Conservation (phyloP, 1,284 basidiomycete species). For the Microbotryum saponariae region DNA sequence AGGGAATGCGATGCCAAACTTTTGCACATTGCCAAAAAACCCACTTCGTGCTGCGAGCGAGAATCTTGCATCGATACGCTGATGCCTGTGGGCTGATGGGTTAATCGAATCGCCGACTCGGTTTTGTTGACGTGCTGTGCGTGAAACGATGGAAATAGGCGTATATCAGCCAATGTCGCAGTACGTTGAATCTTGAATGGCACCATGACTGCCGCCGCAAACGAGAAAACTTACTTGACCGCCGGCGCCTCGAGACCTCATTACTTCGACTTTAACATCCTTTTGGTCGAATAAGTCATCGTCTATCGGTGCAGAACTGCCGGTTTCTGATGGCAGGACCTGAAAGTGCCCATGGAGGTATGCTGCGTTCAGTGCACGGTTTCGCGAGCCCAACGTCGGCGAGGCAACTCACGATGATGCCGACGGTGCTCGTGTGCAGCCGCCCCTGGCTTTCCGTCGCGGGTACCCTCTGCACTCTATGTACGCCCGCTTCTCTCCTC, state of each 20-base stretch:
- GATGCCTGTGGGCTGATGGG: conserved; percentile 86
- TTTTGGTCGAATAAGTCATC: conserved; percentile 62
- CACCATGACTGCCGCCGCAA: too few species aligned
- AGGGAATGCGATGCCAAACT: too few species aligned
- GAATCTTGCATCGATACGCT: conserved; percentile 98
- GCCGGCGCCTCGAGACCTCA: conserved; percentile 90
- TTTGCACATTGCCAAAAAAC: conserved; percentile 17
- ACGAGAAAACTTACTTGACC: conserved; percentile 60
- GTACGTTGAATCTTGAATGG: too few species aligned
- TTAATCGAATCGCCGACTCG: conserved; percentile 93
- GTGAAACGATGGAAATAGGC: not conserved
- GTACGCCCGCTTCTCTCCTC: conserved; percentile 88
- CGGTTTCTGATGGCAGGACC: conserved; percentile 61
- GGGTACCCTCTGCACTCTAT: conserved; percentile 90
- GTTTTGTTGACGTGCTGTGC: conserved; percentile 93
- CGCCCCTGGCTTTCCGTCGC: conserved; percentile 78
- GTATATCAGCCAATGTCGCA: not conserved
- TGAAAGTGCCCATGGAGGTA: conserved; percentile 37
- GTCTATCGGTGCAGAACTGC: conserved; percentile 40
- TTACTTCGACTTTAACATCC: conserved; percentile 83
- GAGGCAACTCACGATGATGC: conserved; percentile 60
- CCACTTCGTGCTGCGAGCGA: conserved; percentile 84
- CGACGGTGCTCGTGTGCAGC: conserved; percentile 86
- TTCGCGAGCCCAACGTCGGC: conserved; percentile 16
- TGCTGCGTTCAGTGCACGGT: not conserved